Evolutionary conservation across 148 eudicot genomes (phyloP).

Genomic region (Beta vulgaris): DNA sequence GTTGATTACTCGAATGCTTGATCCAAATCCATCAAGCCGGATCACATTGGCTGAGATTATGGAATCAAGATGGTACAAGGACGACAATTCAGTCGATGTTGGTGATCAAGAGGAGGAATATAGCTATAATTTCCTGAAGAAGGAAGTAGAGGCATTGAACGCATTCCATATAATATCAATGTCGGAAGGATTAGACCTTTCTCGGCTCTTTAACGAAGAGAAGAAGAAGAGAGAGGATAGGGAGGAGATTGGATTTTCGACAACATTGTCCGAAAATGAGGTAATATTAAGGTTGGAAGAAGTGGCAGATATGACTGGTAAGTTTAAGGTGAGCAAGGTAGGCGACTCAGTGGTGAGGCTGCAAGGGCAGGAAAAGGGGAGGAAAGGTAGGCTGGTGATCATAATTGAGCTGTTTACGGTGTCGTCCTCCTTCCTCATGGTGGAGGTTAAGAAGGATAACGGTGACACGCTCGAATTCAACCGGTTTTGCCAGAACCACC

Average conservation of each 20-base stretch:
- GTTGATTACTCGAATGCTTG: slow-evolving; percentile 52
- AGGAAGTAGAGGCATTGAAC: slow-evolving; percentile 47
- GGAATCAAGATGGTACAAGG: slow-evolving; percentile 56
- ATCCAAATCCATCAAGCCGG: slow-evolving; percentile 60
- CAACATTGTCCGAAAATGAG: slow-evolving; percentile 40
- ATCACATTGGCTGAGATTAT: slow-evolving; percentile 46
- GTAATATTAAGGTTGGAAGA: slow-evolving; percentile 61
- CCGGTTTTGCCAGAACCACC: slow-evolving; percentile 57
- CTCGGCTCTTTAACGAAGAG: slow-evolving; percentile 47
- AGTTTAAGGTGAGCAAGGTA: slow-evolving; percentile 45
- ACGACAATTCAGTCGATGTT: background rate
- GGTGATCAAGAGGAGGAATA: background rate
- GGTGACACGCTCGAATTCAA: slow-evolving; percentile 68
- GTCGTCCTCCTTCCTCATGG: slow-evolving; percentile 51
- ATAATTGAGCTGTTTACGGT: slow-evolving; percentile 49
- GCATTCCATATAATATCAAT: slow-evolving; percentile 82
- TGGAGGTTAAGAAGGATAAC: slow-evolving; percentile 58
- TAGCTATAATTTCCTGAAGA: background rate
- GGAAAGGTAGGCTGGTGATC: slow-evolving; percentile 57
- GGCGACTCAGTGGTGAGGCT: slow-evolving; percentile 50
- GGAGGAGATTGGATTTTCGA: slow-evolving; percentile 55
- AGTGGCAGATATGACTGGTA: slow-evolving; percentile 43
- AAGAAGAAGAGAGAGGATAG: slow-evolving; percentile 51
- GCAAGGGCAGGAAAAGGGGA: slow-evolving; percentile 43
- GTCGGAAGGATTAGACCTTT: slow-evolving; percentile 66